Evolutionary conservation across 1,139 yeast species (phyloP), one percentile per base, ranked within the genome.

Genomic region (Candida frijolesensis): DNA sequence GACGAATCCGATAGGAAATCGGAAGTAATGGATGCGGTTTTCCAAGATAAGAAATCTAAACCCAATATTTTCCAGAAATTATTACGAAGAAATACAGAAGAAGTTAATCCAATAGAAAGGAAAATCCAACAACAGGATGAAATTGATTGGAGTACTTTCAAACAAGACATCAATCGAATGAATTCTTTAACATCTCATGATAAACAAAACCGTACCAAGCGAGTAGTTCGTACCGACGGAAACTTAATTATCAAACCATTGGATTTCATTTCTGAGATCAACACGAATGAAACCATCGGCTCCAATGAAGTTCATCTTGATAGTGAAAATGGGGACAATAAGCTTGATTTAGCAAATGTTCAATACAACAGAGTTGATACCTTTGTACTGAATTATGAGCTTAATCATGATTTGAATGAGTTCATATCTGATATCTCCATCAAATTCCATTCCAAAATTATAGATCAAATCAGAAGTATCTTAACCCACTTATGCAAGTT

Each of bases 121-220:
- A 70, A 67, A 45, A 61, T 74, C 39, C 70, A 63, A 47, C 62
- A 63, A 42, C 67, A 60, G n/a, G 68, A 65, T 18, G 70, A 68
- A 35, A 65, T 71, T 34, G 76, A 73, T 52, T 74, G 79, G 80
- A 65, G 72, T 7, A 66, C 74, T 3, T 66, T 72, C 53, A 76
- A 74, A 56, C 61, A 63, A 57, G 92, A 87, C 51, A 71, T 92
- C 48, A 84, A 87, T 62, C 78, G 98, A 58, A 84, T 92, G 60
- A 87, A 86, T 57, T 82, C 96, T 0, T 71, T 91, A 44, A 81
- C 89, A 1, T 74, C 84, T 4, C 81, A 78, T 49, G 96, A 91
- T 57, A 83, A 87, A 51, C 85, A 83, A 52, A 72, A 78, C 12
- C 77, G 98, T 55, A 84, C 88, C 43, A 80, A 79, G 62, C 71